These are phyloP conservation scores for Diaporthe helianthi DNA, from an alignment of 2,329 filamentous ascomycete genomes.

Conservation along the genomic window DNA sequence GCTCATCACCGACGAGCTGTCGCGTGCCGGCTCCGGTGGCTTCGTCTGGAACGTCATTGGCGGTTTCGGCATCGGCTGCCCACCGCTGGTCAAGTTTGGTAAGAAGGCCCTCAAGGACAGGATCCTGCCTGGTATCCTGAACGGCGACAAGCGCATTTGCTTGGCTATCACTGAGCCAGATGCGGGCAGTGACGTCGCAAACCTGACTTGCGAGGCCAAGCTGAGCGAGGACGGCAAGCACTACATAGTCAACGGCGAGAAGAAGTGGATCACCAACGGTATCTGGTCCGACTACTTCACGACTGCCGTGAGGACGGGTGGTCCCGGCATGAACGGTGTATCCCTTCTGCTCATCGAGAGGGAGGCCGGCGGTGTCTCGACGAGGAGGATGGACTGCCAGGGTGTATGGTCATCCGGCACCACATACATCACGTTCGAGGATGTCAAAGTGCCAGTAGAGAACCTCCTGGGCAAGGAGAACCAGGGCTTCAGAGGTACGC, in stretches of 20 bases:
- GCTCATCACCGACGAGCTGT: constrained; percentile 93
- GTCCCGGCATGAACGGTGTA: constrained; percentile 89
- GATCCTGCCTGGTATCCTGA: constrained; percentile 86
- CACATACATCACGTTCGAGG: constrained; percentile 97
- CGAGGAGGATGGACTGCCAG: constrained; percentile 96
- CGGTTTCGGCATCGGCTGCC: constrained; percentile 94
- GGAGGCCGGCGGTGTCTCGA: constrained; percentile 81
- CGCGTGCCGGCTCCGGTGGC: constrained; percentile 85
- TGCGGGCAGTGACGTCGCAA: constrained; percentile 93
- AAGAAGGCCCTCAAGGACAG: constrained; percentile 84
- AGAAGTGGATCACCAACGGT: constrained; percentile 99
- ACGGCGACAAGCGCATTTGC: constrained; percentile 96
- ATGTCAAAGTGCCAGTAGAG: constrained; percentile 99
- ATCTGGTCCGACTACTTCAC: constrained; percentile 98
- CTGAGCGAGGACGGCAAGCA: constrained; percentile 95
- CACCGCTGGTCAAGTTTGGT: constrained; percentile 90
- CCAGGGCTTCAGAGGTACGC: constrained; percentile 85
- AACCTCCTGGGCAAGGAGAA: constrained; percentile 98
- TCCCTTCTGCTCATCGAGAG: constrained; percentile 93
- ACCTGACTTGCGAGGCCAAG: constrained; percentile 94
- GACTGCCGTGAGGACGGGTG: constrained; percentile 89
- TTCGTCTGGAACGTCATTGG: constrained; percentile 97
- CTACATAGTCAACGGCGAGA: constrained; percentile 99
- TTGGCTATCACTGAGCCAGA: constrained; percentile 97
- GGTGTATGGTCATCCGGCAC: constrained; percentile 96